Base-by-base conservation (phyloP, 2,329 filamentous ascomycete genomes). In the Aspergillus japonicus region DNA sequence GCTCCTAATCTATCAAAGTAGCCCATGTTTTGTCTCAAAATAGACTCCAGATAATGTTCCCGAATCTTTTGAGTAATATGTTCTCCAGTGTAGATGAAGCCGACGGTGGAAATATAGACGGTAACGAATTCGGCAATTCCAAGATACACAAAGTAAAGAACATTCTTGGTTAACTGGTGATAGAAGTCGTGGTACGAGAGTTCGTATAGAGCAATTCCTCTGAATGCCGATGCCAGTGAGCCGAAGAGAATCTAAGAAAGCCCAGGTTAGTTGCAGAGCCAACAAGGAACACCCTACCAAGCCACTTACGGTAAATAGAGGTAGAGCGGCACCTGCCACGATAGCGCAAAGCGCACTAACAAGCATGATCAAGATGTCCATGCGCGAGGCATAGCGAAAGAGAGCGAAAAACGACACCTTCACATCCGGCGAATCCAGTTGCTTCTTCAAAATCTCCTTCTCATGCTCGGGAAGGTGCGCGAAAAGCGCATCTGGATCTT, bases 1-100 rank as follows among this genome's bases (percentile, higher is more conserved):
- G 92, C 90, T 54, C 93, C 94, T 14, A 96, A 83, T 70, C 95
- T 95, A 75, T 98, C 95, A 76, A 96, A 96, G 75, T 91, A 96
- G 50, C 87, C 92, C 73, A 96, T 94, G 73, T 96, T 96, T 73
- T 96, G 92, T 62, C 87, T 86, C 80, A 96, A 80, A 71, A 92
- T 93, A 63, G 90, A 91, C 67, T 88, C 84, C 6, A 99, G 84
- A 69, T 98, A 98, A 66, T 91, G 84, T 71, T 91, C 86, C 60
- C 93, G 87, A 67, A 93, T 90, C 78, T 92, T 91, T 63, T 86
- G 85, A 59, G 87, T 87, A 71, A 93, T 87, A 70, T 92, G 88
- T 74, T 94, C 90, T 58, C 90, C 91, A 0, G 87, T 88, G 70
- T 92, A 96, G 68, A 97, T 96, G 78, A 96, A 97, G 21, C 91